Percentiles rank a stretch among this genome's conserved stretches.
Evolutionary conservation across 176 grass and related monocot species (phyloP).

Genomic region (Olyra latifolia): DNA sequence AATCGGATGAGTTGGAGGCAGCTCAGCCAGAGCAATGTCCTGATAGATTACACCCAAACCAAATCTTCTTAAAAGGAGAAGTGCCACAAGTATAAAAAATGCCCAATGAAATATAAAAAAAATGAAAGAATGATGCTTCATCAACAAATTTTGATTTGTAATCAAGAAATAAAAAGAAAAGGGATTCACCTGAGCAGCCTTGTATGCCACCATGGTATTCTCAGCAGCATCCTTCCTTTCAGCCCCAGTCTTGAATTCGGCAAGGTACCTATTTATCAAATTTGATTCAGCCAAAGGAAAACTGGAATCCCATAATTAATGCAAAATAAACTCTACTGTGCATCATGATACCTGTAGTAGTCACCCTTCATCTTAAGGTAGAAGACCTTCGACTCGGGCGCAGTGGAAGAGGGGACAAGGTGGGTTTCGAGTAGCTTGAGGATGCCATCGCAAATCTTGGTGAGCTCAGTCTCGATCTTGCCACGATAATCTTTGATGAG

Average conservation of each 20-base stretch:
- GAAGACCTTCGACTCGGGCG: slow-evolving; percentile 83
- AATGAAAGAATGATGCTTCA: not conserved
- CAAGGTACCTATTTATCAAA: slow-evolving; percentile 74
- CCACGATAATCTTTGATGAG: slow-evolving; percentile 77
- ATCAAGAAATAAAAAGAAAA: not conserved
- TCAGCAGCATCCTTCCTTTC: slow-evolving; percentile 86
- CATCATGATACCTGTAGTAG: slow-evolving; percentile 73
- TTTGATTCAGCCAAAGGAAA: slow-evolving; percentile 30
- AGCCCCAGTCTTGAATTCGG: slow-evolving; percentile 69
- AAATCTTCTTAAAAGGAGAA: not conserved
- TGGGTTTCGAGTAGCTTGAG: slow-evolving; percentile 76
- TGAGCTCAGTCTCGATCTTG: slow-evolving; percentile 76
- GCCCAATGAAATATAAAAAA: not conserved
- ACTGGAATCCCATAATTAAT: not conserved
- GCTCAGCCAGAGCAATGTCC: slow-evolving; percentile 81
- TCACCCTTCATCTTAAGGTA: slow-evolving; percentile 98
- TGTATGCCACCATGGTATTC: slow-evolving; percentile 78
- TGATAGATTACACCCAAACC: slow-evolving; percentile 25
- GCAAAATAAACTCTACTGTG: not conserved
- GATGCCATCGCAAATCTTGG: slow-evolving; percentile 78
- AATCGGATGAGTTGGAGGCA: slow-evolving; percentile 68
- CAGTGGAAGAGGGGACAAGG: slow-evolving; percentile 73
- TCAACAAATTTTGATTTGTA: not conserved
- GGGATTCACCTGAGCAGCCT: slow-evolving; percentile 65
- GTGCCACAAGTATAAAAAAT: not conserved